Conservation (phyloP, 192 early-diverging fungal genomes). For the Phycomyces nitens region DNA sequence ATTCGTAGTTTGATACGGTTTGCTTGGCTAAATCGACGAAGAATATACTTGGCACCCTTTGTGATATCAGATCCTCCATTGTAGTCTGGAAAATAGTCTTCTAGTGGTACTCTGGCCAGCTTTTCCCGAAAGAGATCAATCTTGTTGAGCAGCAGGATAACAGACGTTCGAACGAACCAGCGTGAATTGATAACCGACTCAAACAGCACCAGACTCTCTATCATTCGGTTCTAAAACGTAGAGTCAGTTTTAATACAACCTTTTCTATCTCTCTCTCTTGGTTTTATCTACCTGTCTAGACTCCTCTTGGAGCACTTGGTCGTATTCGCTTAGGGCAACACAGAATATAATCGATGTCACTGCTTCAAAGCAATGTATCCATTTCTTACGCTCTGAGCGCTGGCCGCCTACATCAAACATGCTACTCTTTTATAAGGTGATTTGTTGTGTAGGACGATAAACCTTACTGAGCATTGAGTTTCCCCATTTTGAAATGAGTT, state of each 20-base stretch:
- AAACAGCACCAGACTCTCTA: slow-evolving; percentile 79
- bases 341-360: slow-evolving; percentile 85
- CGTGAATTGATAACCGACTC: slow-evolving; percentile 83
- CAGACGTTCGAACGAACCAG: slow-evolving; percentile 79
- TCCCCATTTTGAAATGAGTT: slow-evolving; percentile 88
- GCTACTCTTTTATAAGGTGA: slow-evolving; percentile 13
- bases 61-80: slow-evolving; percentile 65
- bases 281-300: slow-evolving; percentile 38
- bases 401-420: slow-evolving; percentile 80
- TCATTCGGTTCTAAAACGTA: slow-evolving; percentile 68
- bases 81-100: slow-evolving; percentile 81
- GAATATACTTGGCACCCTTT: slow-evolving; percentile 83
- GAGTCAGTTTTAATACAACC: too few species aligned
- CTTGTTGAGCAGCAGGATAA: slow-evolving; percentile 86
- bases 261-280: too few species aligned
- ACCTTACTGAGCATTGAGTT: slow-evolving; percentile 82
- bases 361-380: slow-evolving; percentile 74
- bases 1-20: slow-evolving; percentile 80
- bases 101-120: slow-evolving; percentile 63
- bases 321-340: slow-evolving; percentile 82
- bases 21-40: slow-evolving; percentile 84
- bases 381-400: slow-evolving; percentile 67
- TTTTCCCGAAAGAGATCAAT: slow-evolving; percentile 80
- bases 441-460: background rate
- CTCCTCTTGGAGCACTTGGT: slow-evolving; percentile 80